These are phyloP conservation scores for Rhazya stricta DNA, from an alignment of 257 asterid species.

Conservation along the genomic window DNA sequence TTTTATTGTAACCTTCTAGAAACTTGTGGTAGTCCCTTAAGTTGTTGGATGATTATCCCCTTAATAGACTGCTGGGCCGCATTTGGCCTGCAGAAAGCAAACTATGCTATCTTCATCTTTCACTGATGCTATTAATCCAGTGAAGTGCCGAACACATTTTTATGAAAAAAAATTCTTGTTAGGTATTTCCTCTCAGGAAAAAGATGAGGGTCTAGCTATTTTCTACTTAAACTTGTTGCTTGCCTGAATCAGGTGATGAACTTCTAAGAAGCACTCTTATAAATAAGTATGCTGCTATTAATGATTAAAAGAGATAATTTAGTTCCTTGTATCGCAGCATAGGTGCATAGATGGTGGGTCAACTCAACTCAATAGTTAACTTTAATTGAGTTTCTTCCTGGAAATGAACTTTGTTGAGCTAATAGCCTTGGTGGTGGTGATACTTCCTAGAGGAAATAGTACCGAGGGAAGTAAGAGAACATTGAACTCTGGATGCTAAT, in stretches of 20 bases:
- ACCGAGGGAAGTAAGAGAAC: not conserved
- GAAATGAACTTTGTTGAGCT: not conserved
- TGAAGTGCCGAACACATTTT: not conserved
- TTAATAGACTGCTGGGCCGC: not conserved
- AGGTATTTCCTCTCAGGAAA: not conserved
- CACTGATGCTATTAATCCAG: not conserved
- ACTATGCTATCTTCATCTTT: not conserved
- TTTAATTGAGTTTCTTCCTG: not conserved
- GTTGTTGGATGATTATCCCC: not conserved
- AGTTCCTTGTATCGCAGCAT: not conserved
- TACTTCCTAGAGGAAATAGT: not conserved
- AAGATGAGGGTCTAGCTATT: not conserved
- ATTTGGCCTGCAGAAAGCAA: not conserved
- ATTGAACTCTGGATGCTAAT: not conserved
- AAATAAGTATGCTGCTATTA: not conserved
- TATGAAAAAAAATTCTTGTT: not conserved
- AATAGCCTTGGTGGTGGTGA: not conserved
- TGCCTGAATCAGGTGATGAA: not conserved
- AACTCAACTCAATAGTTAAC: not conserved
- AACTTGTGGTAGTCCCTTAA: slow-evolving; percentile 1
- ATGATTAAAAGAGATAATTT: not conserved
- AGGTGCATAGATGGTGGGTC: not conserved
- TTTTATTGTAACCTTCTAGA: not conserved
- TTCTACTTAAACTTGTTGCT: not conserved
- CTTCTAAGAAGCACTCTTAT: not conserved